Conservation (phyloP, 2,329 filamentous ascomycete genomes). For the Beauveria sp. region DNA sequence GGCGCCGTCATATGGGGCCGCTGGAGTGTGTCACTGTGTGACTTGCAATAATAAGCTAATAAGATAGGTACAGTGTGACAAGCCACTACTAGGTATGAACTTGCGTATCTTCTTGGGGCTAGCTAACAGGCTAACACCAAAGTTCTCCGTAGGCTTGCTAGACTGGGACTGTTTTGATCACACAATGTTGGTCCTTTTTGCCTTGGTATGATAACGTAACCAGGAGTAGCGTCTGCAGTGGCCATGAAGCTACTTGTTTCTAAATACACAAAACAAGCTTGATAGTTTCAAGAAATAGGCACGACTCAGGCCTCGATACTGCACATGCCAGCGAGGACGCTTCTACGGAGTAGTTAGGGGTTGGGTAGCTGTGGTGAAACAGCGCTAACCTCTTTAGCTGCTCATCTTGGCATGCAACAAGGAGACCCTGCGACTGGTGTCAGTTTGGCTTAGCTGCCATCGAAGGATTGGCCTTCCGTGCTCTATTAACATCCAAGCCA, state of each 20-base stretch:
- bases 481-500: background rate
- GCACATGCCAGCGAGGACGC: background rate
- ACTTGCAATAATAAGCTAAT: background rate
- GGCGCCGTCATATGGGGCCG: background rate
- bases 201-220: background rate
- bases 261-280: background rate
- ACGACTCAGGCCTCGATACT: background rate
- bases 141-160: background rate
- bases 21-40: conserved; percentile 1
- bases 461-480: background rate
- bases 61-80: background rate
- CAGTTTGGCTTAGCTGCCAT: background rate
- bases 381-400: background rate
- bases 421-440: background rate
- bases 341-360: no score
- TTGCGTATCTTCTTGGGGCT: background rate
- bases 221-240: background rate
- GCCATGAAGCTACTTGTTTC: background rate
- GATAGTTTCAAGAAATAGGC: background rate
- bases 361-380: conserved; percentile 1
- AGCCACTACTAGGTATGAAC: background rate
- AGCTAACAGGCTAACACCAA: no score
- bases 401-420: background rate
- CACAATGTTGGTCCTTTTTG: background rate
- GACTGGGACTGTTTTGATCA: background rate